A percentile compares a stretch with the other conserved stretches of the same genome.
These are phyloP conservation scores for Chlorella vulgaris DNA, from an alignment of 139 green algal species.

Conservation along the genomic window DNA sequence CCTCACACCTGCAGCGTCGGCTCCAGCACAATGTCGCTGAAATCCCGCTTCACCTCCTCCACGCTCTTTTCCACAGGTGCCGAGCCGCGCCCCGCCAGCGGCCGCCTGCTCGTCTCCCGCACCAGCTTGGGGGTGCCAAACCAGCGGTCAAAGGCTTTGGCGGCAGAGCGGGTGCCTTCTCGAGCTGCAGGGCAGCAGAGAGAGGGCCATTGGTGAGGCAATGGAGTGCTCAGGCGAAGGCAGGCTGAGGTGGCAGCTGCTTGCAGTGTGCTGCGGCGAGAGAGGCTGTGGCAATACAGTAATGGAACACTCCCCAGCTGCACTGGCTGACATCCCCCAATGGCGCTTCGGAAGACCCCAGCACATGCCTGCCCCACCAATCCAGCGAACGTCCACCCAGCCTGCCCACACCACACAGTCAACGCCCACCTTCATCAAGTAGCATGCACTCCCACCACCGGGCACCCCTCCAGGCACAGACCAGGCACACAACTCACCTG, in stretches of 20 bases:
- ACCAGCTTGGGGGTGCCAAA: constrained; percentile 87
- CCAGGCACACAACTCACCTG: constrained; percentile 4
- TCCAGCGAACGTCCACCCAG: no score
- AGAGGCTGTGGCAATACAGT: no score
- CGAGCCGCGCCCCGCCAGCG: constrained; percentile 44
- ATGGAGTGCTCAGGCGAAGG: background rate
- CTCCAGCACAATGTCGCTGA: constrained; percentile 91
- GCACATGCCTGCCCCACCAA: no score
- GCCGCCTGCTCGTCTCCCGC: constrained; percentile 63
- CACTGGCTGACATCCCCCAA: no score
- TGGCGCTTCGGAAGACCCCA: no score
- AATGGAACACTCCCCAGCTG: no score
- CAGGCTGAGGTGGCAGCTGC: background rate
- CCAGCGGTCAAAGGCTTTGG: constrained; percentile 77
- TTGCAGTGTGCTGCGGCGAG: background rate
- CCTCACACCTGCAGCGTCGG: constrained; percentile 59
- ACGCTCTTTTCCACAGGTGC: constrained; percentile 37
- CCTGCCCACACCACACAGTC: background rate
- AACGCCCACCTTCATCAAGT: background rate
- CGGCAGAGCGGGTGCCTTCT: constrained; percentile 81
- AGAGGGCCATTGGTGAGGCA: background rate
- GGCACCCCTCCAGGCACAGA: background rate
- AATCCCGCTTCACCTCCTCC: constrained; percentile 72
- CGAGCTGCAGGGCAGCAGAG: constrained; percentile 47
- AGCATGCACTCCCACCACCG: background rate